Conservation (phyloP, 2,329 filamentous ascomycete genomes). For the Colletotrichum liaoningense region DNA sequence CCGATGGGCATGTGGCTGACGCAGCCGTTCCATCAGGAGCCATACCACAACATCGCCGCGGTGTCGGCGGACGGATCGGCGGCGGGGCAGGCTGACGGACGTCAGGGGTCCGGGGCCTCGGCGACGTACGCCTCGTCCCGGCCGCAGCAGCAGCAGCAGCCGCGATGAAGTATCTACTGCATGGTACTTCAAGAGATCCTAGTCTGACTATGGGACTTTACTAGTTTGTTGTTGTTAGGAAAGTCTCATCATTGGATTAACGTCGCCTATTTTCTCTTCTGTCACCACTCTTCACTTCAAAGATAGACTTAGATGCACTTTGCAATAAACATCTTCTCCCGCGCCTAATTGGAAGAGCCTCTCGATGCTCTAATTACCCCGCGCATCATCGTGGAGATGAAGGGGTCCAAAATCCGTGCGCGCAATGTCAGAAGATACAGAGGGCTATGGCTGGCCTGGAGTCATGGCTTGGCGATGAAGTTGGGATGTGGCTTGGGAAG, state of each 20-base stretch:
- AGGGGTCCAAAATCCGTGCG: neutral
- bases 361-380: neutral
- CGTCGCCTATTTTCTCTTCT: neutral
- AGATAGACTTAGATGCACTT: neutral
- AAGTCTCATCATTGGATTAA: neutral
- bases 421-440: neutral
- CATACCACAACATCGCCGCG: slow-evolving; percentile 31
- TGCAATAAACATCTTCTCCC: neutral
- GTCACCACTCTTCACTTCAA: neutral
- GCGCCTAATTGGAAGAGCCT: neutral
- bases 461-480: neutral
- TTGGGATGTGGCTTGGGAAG: neutral
- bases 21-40: slow-evolving; percentile 28
- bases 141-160: slow-evolving; percentile 14
- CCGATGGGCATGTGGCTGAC: slow-evolving; percentile 24
- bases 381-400: neutral
- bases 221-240: neutral
- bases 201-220: neutral
- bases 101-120: slow-evolving; percentile 19
- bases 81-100: neutral
- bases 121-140: slow-evolving; percentile 26
- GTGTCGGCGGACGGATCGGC: slow-evolving; percentile 22
- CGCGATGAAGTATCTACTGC: neutral
- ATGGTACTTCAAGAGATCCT: neutral
- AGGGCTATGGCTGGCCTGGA: neutral